Base-by-base conservation (phyloP, 805 yeast genomes). In the Saitoella complicata region DNA sequence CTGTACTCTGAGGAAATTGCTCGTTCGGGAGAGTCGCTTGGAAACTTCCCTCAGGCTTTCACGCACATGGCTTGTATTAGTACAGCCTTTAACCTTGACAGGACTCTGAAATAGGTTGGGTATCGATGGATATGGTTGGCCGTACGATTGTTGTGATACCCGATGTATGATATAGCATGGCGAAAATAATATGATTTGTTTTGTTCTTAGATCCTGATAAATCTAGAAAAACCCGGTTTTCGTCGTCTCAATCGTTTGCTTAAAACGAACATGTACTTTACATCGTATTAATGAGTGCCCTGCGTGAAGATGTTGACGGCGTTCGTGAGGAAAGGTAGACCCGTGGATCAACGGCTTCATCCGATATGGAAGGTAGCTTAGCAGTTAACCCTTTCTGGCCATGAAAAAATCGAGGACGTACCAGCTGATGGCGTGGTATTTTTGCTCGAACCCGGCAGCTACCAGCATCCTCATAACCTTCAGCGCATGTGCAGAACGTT, bases 31-130 rank as follows among this genome's bases (percentile, higher is more conserved):
- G 42, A 39, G 35, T 39, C 42, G 9, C 32, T 39, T 34, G 42
- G 42, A 8, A 39, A 39, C 32, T n/a, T 29, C 12, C 42, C 42
- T 5, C 42, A 39, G 13, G 42, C 42, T 29, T 39, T 39, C 35
- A 39, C 36, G 12, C 32, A 34, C 11, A 39, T 39, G 5, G 42
- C 42, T 29, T 34, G 36, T 7, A 39, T 39, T 39, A 36, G 36
- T 5, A 36, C 42, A 6, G 42, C 42, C 12, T 32, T 12, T 39
- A 31, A 31, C n/a, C 7, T 39, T 34, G 42, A 39, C 32, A 39
- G 32, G 33, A 36, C 42, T n/a, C 34, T 39, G 21, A 21, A 21
- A 21, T 21, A 21, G 21, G 21, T 21, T 21, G 21, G 4, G 21
- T 21, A 21, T 21, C 4, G 21, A 21, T 21, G 21, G 21, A 21